phyloP scores from a whole-genome alignment of 768 basidiomycete genomes.

The Termitomyces sp. region DNA sequence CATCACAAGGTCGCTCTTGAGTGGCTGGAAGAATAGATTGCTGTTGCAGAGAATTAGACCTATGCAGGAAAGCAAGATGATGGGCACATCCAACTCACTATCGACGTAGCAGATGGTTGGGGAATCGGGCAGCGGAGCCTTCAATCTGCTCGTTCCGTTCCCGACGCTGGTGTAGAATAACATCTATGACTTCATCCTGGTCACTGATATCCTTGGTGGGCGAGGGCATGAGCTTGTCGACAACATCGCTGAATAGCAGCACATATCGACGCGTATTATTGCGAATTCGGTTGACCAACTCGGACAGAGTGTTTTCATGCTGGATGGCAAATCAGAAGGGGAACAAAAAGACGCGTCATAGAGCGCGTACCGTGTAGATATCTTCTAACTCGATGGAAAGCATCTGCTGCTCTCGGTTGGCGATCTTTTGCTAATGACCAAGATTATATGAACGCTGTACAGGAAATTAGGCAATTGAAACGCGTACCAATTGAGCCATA shows the following conservation, averaged over 20 bases:
- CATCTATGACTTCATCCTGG: constrained; percentile 92
- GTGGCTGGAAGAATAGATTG: constrained; percentile 91
- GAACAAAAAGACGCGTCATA: neutral
- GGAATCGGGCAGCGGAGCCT: constrained; percentile 73
- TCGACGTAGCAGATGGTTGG: constrained; percentile 85
- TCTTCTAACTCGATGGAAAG: constrained; percentile 88
- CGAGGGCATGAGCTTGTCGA: constrained; percentile 84
- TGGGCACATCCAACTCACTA: constrained; percentile 63
- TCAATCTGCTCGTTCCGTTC: constrained; percentile 84
- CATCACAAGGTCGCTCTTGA: constrained; percentile 67
- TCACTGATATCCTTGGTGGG: constrained; percentile 89
- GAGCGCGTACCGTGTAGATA: constrained; percentile 54
- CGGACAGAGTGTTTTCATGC: constrained; percentile 67
- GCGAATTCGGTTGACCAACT: constrained; percentile 74
- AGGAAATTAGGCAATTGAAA: constrained; percentile 20
- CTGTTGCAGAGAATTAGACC: constrained; percentile 34
- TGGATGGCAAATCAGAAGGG: constrained; percentile 25
- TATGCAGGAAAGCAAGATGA: constrained; percentile 8
- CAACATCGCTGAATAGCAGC: constrained; percentile 80
- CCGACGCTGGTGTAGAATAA: constrained; percentile 89
- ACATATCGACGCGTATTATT: constrained; percentile 89
- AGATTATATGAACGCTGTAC: constrained; percentile 10
- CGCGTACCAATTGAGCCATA: constrained; percentile 73
- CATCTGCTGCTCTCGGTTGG: constrained; percentile 91
- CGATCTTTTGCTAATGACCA: constrained; percentile 70